phyloP scores from a whole-genome alignment of 768 basidiomycete genomes.

The Tulasnella calospora region DNA sequence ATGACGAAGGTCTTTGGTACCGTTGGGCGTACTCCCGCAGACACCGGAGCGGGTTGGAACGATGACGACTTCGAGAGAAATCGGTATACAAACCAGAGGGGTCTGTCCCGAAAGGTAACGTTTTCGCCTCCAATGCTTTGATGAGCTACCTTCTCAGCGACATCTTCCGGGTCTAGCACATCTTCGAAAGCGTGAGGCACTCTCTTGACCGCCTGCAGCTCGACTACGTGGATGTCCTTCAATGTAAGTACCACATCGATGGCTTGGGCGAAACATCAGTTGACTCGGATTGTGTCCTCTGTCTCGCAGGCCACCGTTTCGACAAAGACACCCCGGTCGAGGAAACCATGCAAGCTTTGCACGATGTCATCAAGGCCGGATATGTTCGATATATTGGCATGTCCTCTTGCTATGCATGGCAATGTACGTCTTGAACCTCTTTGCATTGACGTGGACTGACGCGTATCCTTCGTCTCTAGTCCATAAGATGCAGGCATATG shows the following conservation, averaged over 20 bases:
- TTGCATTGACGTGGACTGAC: background rate
- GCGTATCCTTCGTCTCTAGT: constrained; percentile 35
- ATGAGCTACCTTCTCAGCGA: background rate
- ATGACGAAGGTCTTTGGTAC: constrained; percentile 42
- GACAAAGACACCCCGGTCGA: constrained; percentile 52
- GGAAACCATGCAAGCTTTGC: constrained; percentile 62
- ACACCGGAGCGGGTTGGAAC: constrained; percentile 21
- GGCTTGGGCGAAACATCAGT: background rate
- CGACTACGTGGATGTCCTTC: constrained; percentile 72
- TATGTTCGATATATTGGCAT: constrained; percentile 59
- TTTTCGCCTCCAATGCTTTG: background rate
- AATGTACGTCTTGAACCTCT: constrained; percentile 41
- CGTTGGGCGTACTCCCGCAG: constrained; percentile 27
- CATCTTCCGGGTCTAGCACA: constrained; percentile 42
- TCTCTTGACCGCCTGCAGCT: constrained; percentile 61
- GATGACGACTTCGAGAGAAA: constrained; percentile 33
- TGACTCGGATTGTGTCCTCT: constrained; percentile 54
- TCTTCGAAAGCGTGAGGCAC: constrained; percentile 54
- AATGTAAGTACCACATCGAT: constrained; percentile 44
- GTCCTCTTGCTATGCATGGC: constrained; percentile 53
- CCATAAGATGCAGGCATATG: constrained; percentile 49
- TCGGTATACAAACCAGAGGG: constrained; percentile 56
- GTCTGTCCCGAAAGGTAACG: constrained; percentile 48
- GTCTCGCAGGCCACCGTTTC: constrained; percentile 48
- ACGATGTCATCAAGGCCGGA: constrained; percentile 62